Conservation (phyloP, 148 eudicot species). For the Polygonum maritimum region DNA sequence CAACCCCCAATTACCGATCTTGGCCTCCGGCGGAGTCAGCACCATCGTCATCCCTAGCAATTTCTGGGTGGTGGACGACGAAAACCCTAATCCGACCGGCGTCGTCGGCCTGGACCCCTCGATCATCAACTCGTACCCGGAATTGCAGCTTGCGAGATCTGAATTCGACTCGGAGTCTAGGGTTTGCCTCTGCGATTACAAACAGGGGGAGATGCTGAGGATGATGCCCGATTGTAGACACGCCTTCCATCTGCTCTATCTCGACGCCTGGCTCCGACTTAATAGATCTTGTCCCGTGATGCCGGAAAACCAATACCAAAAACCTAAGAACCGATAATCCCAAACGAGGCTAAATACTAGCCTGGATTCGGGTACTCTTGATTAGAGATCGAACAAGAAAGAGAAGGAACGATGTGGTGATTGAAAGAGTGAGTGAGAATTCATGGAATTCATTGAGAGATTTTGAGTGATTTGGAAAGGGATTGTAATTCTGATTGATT, state of each 20-base stretch:
- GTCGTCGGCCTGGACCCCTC: conserved; percentile 49
- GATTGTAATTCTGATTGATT: no score
- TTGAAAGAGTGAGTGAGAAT: no score
- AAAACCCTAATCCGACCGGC: conserved; percentile 24
- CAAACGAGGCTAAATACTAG: no score
- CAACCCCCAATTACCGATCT: background rate
- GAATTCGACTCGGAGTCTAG: conserved; percentile 15
- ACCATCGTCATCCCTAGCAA: conserved; percentile 50
- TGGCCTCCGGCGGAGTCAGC: no score
- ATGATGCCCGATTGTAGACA: conserved; percentile 89
- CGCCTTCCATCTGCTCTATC: conserved; percentile 52
- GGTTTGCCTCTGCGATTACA: conserved; percentile 67
- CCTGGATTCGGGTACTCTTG: no score
- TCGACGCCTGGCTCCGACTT: conserved; percentile 79
- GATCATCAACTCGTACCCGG: conserved; percentile 79
- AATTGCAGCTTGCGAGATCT: conserved; percentile 27
- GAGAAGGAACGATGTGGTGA: no score
- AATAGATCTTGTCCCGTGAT: conserved; percentile 81
- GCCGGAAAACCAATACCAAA: no score
- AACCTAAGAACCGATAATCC: no score
- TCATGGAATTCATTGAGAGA: no score
- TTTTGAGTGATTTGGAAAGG: no score
- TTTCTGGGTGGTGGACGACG: conserved; percentile 72
- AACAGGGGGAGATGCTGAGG: conserved; percentile 67
- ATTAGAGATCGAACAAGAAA: no score